phyloP scores from a whole-genome alignment of 2,329 filamentous ascomycete species.

The Balansia obtecta region DNA sequence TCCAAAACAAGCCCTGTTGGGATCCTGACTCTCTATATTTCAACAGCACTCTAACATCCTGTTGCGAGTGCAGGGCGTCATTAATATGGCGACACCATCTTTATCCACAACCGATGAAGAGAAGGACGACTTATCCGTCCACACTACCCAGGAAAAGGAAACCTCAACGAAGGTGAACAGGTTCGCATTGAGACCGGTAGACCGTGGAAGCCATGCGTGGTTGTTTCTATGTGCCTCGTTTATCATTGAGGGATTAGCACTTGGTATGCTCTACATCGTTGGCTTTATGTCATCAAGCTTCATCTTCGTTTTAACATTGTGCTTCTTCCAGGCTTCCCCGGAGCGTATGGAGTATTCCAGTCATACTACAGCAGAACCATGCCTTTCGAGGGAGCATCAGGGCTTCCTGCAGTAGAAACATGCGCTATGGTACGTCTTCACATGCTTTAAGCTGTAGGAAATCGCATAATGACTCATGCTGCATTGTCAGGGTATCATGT shows the following conservation, averaged over 20 bases:
- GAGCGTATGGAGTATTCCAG: conserved; percentile 55
- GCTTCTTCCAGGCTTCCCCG: conserved; percentile 40
- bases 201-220: conserved; percentile 25
- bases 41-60: not conserved
- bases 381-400: conserved; percentile 36
- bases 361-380: conserved; percentile 46
- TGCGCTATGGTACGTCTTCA: conserved; percentile 32
- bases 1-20: not conserved
- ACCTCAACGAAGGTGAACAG: not conserved
- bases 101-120: not conserved
- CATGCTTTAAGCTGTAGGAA: not conserved
- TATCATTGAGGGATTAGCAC: conserved; percentile 10
- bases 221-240: conserved; percentile 15
- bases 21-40: not conserved
- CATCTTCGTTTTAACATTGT: not conserved
- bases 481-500: conserved; percentile 31
- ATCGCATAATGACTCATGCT: not conserved
- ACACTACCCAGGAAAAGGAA: not conserved
- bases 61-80: not conserved
- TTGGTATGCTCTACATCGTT: conserved; percentile 4
- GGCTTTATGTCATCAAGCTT: not conserved
- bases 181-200: conserved; percentile 6
- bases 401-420: conserved; percentile 48
- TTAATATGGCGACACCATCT: not conserved
- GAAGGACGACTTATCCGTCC: conserved; percentile 1